Percentiles rank a stretch among this genome's conserved stretches.
phyloP scores from a whole-genome alignment of 345 rosid species.

The Lepidium aucheri region DNA sequence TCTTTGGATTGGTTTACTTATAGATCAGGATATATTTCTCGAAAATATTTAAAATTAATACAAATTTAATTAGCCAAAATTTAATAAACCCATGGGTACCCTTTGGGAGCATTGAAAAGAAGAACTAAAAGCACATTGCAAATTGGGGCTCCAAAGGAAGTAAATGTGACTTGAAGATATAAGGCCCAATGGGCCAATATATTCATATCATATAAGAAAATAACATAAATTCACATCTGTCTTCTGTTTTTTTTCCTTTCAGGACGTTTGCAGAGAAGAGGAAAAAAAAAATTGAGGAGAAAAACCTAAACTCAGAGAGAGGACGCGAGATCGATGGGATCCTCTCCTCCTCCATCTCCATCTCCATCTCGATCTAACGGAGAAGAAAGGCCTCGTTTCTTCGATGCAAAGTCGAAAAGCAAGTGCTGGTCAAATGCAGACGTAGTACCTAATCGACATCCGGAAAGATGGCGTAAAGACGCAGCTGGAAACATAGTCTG shows the following conservation, averaged over 20 bases:
- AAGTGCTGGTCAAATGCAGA: constrained; percentile 76
- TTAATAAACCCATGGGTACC: too few species aligned
- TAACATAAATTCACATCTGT: neutral
- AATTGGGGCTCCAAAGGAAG: too few species aligned
- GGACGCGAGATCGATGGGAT: constrained; percentile 21
- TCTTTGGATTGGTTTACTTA: too few species aligned
- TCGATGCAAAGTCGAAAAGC: constrained; percentile 59
- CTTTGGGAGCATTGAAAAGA: too few species aligned
- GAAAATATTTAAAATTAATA: too few species aligned
- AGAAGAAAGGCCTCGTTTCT: constrained; percentile 67
- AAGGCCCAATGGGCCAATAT: constrained; percentile 4
- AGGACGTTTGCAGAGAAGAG: neutral
- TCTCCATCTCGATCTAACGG: constrained; percentile 11
- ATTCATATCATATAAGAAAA: too few species aligned
- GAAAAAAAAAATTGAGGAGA: neutral
- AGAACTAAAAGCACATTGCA: too few species aligned
- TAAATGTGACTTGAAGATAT: too few species aligned
- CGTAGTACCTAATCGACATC: constrained; percentile 76
- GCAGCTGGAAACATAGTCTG: constrained; percentile 85
- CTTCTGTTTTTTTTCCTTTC: too few species aligned
- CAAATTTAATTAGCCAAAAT: too few species aligned
- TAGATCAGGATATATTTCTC: too few species aligned
- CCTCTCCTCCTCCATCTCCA: constrained; percentile 27
- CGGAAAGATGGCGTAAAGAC: constrained; percentile 94
- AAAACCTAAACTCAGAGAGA: neutral